These are phyloP conservation scores for Petunia axillaris DNA, from an alignment of 257 asterid genomes.

Conservation along the genomic window DNA sequence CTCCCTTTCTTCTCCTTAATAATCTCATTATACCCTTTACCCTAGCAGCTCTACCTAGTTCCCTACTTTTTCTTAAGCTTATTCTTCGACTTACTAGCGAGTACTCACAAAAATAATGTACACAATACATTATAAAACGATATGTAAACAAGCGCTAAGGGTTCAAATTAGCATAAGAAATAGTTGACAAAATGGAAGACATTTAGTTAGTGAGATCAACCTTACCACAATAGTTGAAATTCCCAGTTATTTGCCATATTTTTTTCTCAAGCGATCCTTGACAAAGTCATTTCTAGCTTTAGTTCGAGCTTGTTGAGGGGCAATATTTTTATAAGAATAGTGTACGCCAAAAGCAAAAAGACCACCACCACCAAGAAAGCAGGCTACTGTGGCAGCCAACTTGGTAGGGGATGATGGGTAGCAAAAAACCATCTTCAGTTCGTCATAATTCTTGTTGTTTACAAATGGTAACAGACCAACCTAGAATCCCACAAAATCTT, in stretches of 20 bases:
- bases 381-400: conserved; percentile 41
- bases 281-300: conserved; percentile 67
- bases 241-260: conserved; percentile 43
- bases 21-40: no score
- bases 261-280: conserved; percentile 59
- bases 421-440: conserved; percentile 57
- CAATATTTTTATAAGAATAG: conserved; percentile 56
- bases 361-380: conserved; percentile 52
- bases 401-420: conserved; percentile 57
- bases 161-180: no score
- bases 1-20: no score
- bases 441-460: background rate
- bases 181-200: no score
- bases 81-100: no score
- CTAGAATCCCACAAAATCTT: background rate
- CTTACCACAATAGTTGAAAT: background rate
- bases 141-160: no score
- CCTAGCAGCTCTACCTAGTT: no score
- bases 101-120: no score
- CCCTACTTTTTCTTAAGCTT: no score
- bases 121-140: no score
- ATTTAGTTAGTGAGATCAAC: background rate
- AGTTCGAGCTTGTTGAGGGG: conserved; percentile 85
- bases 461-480: background rate
- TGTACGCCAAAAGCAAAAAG: conserved; percentile 69